phyloP scores from a whole-genome alignment of 805 yeast species.

The Ogataea corticis region DNA sequence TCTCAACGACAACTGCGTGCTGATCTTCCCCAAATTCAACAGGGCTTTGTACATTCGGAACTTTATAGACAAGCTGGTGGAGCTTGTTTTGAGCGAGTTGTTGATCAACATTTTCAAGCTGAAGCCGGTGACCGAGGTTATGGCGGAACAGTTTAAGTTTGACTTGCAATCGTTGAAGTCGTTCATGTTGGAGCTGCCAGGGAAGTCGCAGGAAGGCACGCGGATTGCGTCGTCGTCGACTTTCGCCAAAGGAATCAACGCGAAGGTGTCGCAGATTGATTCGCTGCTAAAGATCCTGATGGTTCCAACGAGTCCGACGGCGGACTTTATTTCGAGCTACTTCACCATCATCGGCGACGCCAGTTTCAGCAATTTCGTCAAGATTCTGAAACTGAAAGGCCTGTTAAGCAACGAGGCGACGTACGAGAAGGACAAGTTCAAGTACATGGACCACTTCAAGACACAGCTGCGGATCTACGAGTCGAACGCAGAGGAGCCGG shows the following conservation, averaged over 20 bases:
- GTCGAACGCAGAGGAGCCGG: constrained; percentile 28
- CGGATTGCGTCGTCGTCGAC: constrained; percentile 29
- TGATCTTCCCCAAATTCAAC: constrained; percentile 58
- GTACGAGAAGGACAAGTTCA: constrained; percentile 38
- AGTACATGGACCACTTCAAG: constrained; percentile 41
- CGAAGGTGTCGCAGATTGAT: constrained; percentile 43
- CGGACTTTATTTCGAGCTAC: constrained; percentile 62
- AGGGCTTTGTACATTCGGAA: constrained; percentile 72
- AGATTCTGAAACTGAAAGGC: constrained; percentile 65
- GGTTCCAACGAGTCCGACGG: constrained; percentile 66
- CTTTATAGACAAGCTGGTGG: constrained; percentile 75
- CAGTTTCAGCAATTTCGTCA: constrained; percentile 60
- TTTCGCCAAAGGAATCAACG: constrained; percentile 28
- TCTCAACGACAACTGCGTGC: constrained; percentile 44
- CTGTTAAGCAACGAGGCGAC: constrained; percentile 29
- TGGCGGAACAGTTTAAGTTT: constrained; percentile 77
- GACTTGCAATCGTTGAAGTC: constrained; percentile 70
- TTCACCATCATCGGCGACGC: constrained; percentile 67
- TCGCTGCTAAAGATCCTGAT: constrained; percentile 66
- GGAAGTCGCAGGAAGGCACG: constrained; percentile 40
- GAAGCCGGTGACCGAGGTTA: constrained; percentile 66
- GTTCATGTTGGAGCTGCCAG: constrained; percentile 49
- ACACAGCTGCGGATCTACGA: constrained; percentile 38
- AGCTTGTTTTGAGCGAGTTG: constrained; percentile 56
- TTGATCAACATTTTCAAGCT: constrained; percentile 56